phyloP scores from a whole-genome alignment of 306 rosid species.

The Ormosia semicastrata region DNA sequence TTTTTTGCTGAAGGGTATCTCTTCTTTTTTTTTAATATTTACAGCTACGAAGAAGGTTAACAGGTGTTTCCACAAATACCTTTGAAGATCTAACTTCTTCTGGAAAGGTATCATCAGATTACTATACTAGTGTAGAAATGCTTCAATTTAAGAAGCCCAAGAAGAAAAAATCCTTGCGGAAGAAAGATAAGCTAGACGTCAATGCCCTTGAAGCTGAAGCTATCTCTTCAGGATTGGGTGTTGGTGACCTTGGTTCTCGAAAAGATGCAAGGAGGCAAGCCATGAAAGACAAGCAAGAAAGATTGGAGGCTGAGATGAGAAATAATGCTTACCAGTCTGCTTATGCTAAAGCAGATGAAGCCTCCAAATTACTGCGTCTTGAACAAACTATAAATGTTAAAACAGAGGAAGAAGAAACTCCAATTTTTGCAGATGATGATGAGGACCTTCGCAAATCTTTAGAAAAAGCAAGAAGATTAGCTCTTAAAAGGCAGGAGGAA shows the following conservation, averaged over 20 bases:
- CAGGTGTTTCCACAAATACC: constrained; percentile 54
- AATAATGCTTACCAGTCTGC: constrained; percentile 82
- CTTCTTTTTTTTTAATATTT: constrained; percentile 23
- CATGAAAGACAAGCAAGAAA: constrained; percentile 65
- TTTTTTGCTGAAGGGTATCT: not conserved
- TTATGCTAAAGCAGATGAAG: constrained; percentile 87
- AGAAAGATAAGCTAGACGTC: constrained; percentile 88
- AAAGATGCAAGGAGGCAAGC: constrained; percentile 68
- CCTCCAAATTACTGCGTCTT: constrained; percentile 69
- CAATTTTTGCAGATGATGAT: constrained; percentile 70
- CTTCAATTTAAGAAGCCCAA: constrained; percentile 82
- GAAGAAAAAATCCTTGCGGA: constrained; percentile 89
- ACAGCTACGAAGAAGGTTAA: constrained; percentile 80
- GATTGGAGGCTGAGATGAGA: constrained; percentile 76
- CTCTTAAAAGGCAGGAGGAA: constrained; percentile 72
- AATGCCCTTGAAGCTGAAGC: constrained; percentile 98
- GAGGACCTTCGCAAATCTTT: constrained; percentile 83
- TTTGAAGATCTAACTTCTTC: constrained; percentile 71
- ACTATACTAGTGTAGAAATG: constrained; percentile 87
- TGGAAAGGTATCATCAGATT: constrained; percentile 72
- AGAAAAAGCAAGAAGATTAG: constrained; percentile 75
- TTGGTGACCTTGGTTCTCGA: constrained; percentile 88
- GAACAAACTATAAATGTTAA: constrained; percentile 53
- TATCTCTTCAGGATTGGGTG: constrained; percentile 85
- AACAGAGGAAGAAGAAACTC: constrained; percentile 63